Evolutionary conservation across 257 asterid genomes (phyloP), one percentile per base, ranked within the genome.

Genomic region (Nicotiana attenuata): DNA sequence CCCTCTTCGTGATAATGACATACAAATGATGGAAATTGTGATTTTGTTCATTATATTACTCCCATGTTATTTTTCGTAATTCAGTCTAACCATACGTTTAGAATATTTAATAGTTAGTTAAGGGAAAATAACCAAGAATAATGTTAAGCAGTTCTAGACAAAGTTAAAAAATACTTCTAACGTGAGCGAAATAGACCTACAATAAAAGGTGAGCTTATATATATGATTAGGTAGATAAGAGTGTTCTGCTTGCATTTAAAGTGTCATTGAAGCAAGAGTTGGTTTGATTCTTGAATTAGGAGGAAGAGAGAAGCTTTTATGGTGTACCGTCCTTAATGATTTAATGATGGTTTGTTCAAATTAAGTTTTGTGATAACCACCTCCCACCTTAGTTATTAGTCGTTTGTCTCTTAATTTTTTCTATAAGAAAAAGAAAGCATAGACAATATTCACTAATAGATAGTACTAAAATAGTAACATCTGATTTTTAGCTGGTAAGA

Each of bases 201-300:
- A 47, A 24, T 14, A 22, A 50, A 47, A 75, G 16, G 79, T 75
- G 26, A 22, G 9, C 3, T 73, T 88, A 71, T 71, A 80, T 88
- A 80, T 87, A 80, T 90, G 78, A 90, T 84, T 84, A 65, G 85
- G 85, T 79, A 22, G 76, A 73, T 78, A 75, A 65, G 31, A 38
- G 13, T 41, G 78, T 81, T 82, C 86, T 84, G 88, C 91, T 90
- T 89, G 85, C 85, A 86, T 29, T 29, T 29, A 85, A 87, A 90
- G 90, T 80, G 66, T 84, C 28, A 81, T 81, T 78, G 84, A 81
- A 73, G 80, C 60, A 66, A 41, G 29, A 61, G 68, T 24, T 45
- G 35, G 47, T 61, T 31, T 59, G 69, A 28, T 75, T 47, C 61
- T 75, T 75, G 45, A 73, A 24, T 75, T 75, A 75, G 45, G 79